Conservation (phyloP, 2,329 filamentous ascomycete genomes). For the Aspergillus bombycis region DNA sequence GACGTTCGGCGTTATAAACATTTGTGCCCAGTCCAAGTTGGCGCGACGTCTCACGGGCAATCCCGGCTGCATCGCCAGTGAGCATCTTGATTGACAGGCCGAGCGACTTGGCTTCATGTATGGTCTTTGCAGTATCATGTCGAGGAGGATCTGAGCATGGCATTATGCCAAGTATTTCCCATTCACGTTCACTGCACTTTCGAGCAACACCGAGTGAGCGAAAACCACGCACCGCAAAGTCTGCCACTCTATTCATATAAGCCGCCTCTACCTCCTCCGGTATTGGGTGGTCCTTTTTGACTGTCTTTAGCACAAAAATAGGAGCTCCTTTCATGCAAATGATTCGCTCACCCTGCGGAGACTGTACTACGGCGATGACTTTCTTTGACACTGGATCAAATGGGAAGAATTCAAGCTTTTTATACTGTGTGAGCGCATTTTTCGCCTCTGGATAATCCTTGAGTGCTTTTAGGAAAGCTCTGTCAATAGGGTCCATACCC, state of each 20-base stretch:
- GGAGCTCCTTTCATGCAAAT: constrained; percentile 90
- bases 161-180: constrained; percentile 95
- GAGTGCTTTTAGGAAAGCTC: constrained; percentile 87
- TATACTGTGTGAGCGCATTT: constrained; percentile 78
- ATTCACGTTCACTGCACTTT: constrained; percentile 77
- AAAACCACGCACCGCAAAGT: constrained; percentile 91
- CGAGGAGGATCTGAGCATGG: constrained; percentile 90
- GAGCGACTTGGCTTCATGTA: constrained; percentile 84
- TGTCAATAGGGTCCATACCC: constrained; percentile 93
- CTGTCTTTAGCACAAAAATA: constrained; percentile 82
- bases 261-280: constrained; percentile 75
- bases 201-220: constrained; percentile 91
- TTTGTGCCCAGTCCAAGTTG: constrained; percentile 91
- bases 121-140: constrained; percentile 86
- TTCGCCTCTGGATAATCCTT: constrained; percentile 82
- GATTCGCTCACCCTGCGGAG: constrained; percentile 79
- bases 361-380: constrained; percentile 81
- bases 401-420: constrained; percentile 80
- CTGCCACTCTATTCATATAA: constrained; percentile 91
- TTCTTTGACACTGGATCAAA: constrained; percentile 96
- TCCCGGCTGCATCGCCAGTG: constrained; percentile 91
- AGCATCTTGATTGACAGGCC: constrained; percentile 95
- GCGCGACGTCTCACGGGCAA: constrained; percentile 87
- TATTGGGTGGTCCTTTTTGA: constrained; percentile 81
- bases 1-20: constrained; percentile 89